Percentiles rank a stretch among this genome's conserved stretches.
phyloP scores from a whole-genome alignment of 2,329 filamentous ascomycete species.

The Periconia macrospinosa region DNA sequence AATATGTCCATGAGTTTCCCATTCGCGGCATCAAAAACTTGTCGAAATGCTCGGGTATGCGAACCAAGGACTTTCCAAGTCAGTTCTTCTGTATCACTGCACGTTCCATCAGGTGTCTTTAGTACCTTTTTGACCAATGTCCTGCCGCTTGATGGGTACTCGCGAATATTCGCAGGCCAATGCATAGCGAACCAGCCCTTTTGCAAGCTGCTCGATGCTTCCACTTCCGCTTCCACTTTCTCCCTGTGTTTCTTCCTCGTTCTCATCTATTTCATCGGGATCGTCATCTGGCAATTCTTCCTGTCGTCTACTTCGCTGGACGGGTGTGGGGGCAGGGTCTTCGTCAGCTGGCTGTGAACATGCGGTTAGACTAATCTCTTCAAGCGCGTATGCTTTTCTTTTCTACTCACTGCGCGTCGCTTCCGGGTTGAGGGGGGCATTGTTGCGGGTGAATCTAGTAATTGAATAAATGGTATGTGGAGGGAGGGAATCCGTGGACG shows the following conservation, averaged over 20 bases:
- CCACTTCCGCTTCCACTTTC: slow-evolving; percentile 20
- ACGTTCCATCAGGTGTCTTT: neutral
- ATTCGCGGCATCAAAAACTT: slow-evolving; percentile 78
- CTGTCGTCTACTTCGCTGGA: slow-evolving; percentile 17
- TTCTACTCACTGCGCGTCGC: slow-evolving; percentile 11
- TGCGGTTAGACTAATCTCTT: neutral
- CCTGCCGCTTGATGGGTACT: slow-evolving; percentile 58
- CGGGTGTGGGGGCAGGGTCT: slow-evolving; percentile 14
- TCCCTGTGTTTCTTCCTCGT: slow-evolving; percentile 8
- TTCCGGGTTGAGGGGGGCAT: slow-evolving; percentile 12
- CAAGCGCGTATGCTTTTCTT: too few relatives aligned
- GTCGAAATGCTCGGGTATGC: slow-evolving; percentile 70
- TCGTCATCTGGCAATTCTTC: slow-evolving; percentile 22
- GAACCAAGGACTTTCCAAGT: slow-evolving; percentile 64
- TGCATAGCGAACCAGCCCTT: slow-evolving; percentile 64
- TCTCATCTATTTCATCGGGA: slow-evolving; percentile 19
- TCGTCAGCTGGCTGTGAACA: slow-evolving; percentile 20
- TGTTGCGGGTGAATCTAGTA: neutral
- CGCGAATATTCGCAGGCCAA: slow-evolving; percentile 63
- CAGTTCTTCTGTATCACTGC: slow-evolving; percentile 1
- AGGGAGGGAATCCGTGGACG: too few relatives aligned
- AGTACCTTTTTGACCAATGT: slow-evolving; percentile 58
- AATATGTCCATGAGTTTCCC: slow-evolving; percentile 69
- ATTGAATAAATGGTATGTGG: too few relatives aligned
- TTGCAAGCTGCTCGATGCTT: slow-evolving; percentile 53